Evolutionary conservation across 345 rosid species (phyloP), one percentile per base, ranked within the genome.

Genomic region (Lepidium didymum): DNA sequence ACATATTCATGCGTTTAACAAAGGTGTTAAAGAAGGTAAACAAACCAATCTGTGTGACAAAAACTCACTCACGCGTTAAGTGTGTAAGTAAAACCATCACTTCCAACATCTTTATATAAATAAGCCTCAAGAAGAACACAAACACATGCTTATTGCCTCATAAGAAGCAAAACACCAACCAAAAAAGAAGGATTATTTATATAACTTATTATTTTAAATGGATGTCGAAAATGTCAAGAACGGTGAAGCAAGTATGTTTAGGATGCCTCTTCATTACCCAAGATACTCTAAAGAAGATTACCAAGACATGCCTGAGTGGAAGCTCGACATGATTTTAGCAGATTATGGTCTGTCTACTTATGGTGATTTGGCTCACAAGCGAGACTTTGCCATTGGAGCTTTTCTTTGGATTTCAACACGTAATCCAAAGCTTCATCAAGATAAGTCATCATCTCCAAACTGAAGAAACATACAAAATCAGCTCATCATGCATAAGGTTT

Each of bases 261-360:
- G 31, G 38, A 82, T 86, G 91, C 91, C 89, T 8, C 77, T 84
- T 54, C 89, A 86, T 68, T 86, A 81, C 65, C 89, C 95, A 0
- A 75, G 81, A 73, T 84, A 77, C 80, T 80, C 77, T 40, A 81
- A 62, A 67, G 65, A 75, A 6, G 86, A 86, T 19, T 84, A 88
- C 13, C 85, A 86, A 64, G 59, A 61, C 58, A 83, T 84, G 91
- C 80, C 86, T 0, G 87, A 88, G 57, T 81, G 89, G 89, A 81
- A 82, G 58, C 56, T 86, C 38, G 87, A 88, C 61, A 72, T 79
- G 37, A 57, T 88, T 31, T 75, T 84, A 18, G 73, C 75, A 13
- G 84, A 84, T 31, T 88, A 88, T 14, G 89, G 87, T 9, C 68
- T 88, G 23, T 80, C 80, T 14, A 44, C 78, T 57, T 29, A 61